Evolutionary conservation across 164 flowering plant species (phyloP), one percentile per base, ranked within the genome.

Genomic region (Nelumbo lutea): DNA sequence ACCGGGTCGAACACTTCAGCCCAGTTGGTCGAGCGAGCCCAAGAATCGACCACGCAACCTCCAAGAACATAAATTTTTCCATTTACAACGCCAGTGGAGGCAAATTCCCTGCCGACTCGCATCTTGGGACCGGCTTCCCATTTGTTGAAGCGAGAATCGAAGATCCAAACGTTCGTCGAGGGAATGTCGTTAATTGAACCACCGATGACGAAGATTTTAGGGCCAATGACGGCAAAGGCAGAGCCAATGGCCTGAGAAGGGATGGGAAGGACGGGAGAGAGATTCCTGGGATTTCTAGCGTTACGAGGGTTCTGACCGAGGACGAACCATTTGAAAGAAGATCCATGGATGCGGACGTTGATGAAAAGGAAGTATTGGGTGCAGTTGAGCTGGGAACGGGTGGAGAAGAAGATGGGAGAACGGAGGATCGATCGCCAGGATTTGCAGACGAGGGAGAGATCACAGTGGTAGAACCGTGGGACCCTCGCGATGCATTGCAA

Each of bases 1-100:
- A 9, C 68, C 14, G 91, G 90, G 59, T 90, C 97, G 53, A 80
- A 84, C 9, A 82, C 91, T 80, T 93, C 98, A 5, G 96, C 92
- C 97, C 97, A 93, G 48, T 90, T 78, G 41, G 68, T 70, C 3
- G 88, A 76, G 41, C 83, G 67, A 1, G 86, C 69, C 84, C 83
- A 85, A 2, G 84, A 76, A 69, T 93, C 93, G 3, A 73, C 85
- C 69, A 79, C 68, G 79, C 98, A 89, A 6, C 97, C 98, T 4
- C 97, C 97, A 38, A 87, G 61, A 14, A 89, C 96, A 68, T 88
- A 88, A 44, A 93, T 74, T 69, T 77, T 87, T n/a, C 83, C 89
- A 13, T 79, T 77, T 14, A 87, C 73, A 0, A 75, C 92, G 1
- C 86, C 97, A 0, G 93, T 88, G 0, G 96, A 94, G 1, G 97